Conservation (phyloP, 179 eudicot genomes). For the Silene vulgaris region DNA sequence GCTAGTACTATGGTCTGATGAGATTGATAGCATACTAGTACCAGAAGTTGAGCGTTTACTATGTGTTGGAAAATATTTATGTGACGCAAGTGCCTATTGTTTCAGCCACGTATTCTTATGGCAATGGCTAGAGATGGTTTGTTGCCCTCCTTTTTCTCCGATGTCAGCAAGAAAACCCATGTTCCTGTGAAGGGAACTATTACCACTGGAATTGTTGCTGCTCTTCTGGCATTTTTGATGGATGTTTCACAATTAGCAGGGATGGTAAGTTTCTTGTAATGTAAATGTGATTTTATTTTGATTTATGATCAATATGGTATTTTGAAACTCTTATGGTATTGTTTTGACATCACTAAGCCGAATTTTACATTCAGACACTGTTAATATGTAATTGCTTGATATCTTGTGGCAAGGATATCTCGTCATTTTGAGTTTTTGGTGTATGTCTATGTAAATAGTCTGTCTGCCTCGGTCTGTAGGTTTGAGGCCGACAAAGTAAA, state of each 20-base stretch:
- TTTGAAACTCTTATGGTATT: neutral
- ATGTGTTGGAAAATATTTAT: neutral
- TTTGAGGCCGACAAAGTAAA: neutral
- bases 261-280: constrained; percentile 53
- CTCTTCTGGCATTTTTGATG: constrained; percentile 73
- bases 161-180: constrained; percentile 62
- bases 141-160: constrained; percentile 84
- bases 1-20: neutral
- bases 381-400: neutral
- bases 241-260: constrained; percentile 88
- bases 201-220: constrained; percentile 64
- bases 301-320: neutral
- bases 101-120: constrained; percentile 91
- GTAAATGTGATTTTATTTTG: neutral
- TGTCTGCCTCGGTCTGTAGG: neutral
- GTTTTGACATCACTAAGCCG: neutral
- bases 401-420: neutral
- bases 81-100: constrained; percentile 12
- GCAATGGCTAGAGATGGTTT: constrained; percentile 98
- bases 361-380: neutral
- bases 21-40: constrained; percentile 1
- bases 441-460: neutral
- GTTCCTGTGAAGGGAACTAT: constrained; percentile 88
- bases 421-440: neutral
- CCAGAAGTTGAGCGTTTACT: neutral